Conservation (phyloP, 306 rosid genomes). For the Begonia peltatifolia region DNA sequence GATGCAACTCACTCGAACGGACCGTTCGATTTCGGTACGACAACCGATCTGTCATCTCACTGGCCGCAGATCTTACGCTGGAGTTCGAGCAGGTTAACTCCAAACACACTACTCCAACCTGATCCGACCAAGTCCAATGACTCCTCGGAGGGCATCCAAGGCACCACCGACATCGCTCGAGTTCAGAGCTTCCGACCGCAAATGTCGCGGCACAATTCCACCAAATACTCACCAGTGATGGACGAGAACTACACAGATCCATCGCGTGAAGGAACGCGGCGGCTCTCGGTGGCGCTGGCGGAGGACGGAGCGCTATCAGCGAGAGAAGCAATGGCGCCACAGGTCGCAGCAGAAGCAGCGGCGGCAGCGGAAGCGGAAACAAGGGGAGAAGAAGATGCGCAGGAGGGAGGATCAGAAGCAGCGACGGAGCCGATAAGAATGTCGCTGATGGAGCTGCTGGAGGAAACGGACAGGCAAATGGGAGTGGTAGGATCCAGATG, state of each 20-base stretch:
- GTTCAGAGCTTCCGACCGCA: constrained; percentile 8
- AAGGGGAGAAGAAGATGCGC: constrained; percentile 19
- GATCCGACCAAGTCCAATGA: constrained; percentile 9
- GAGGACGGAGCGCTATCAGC: constrained; percentile 37
- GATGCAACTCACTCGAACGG: constrained; percentile 10
- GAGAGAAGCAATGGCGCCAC: constrained; percentile 40
- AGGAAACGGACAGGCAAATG: constrained; percentile 59
- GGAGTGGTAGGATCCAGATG: constrained; percentile 43
- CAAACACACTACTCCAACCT: constrained; percentile 1
- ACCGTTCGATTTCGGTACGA: neutral
- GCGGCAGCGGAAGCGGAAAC: constrained; percentile 14
- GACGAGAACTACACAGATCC: constrained; percentile 15
- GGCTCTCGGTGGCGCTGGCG: constrained; percentile 20
- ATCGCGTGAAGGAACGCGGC: constrained; percentile 19
- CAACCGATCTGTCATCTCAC: too few species aligned
- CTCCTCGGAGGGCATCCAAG: neutral
- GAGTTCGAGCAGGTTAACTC: constrained; percentile 7
- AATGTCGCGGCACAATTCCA: constrained; percentile 18
- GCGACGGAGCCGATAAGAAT: constrained; percentile 31
- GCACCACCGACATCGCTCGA: neutral
- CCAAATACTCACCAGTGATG: constrained; percentile 3
- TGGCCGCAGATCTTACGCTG: constrained; percentile 16
- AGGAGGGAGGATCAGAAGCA: neutral
- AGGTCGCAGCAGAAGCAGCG: constrained; percentile 26
- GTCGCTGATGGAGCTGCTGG: constrained; percentile 83